These are phyloP conservation scores for Phytophthora litchii DNA, from an alignment of 352 stramenopile genomes.

Conservation along the genomic window DNA sequence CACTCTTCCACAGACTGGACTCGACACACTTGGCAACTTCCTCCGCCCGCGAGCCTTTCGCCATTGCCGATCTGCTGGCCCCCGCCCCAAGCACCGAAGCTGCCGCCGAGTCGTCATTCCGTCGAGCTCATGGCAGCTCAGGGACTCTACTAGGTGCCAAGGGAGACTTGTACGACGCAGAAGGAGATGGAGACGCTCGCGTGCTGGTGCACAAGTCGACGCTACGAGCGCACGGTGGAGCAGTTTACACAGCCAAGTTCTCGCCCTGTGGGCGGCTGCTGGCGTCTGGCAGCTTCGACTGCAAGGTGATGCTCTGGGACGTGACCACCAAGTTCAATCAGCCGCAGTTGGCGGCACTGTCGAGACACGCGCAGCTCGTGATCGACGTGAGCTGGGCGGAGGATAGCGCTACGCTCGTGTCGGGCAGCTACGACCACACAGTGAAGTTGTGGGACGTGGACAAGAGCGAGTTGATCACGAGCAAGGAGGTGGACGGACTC, in stretches of 20 bases:
- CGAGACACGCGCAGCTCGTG: constrained; percentile 81
- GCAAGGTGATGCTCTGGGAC: constrained; percentile 86
- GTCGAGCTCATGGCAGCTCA: constrained; percentile 40
- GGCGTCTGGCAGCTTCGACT: constrained; percentile 81
- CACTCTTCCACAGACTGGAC: constrained; percentile 59
- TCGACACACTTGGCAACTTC: constrained; percentile 50
- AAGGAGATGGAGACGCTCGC: constrained; percentile 61
- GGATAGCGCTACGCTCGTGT: constrained; percentile 75
- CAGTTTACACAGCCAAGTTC: constrained; percentile 90
- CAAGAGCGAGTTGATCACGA: constrained; percentile 67
- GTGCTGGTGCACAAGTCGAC: constrained; percentile 86
- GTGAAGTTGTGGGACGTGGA: constrained; percentile 90
- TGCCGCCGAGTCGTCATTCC: constrained; percentile 40
- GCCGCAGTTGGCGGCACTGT: constrained; percentile 78
- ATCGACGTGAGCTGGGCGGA: constrained; percentile 88
- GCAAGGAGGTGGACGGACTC: constrained; percentile 75
- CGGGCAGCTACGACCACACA: constrained; percentile 86
- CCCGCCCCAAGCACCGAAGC: constrained; percentile 38
- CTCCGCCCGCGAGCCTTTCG: constrained; percentile 59
- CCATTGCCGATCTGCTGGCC: constrained; percentile 71
- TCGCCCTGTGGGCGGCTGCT: constrained; percentile 82
- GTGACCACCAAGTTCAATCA: constrained; percentile 91
- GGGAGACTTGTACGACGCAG: constrained; percentile 56
- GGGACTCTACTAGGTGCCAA: constrained; percentile 51
- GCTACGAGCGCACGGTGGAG: constrained; percentile 72